Evolutionary conservation across 768 basidiomycete genomes (phyloP), one percentile per base, ranked within the genome.

Genomic region (Tulasnella sp.): DNA sequence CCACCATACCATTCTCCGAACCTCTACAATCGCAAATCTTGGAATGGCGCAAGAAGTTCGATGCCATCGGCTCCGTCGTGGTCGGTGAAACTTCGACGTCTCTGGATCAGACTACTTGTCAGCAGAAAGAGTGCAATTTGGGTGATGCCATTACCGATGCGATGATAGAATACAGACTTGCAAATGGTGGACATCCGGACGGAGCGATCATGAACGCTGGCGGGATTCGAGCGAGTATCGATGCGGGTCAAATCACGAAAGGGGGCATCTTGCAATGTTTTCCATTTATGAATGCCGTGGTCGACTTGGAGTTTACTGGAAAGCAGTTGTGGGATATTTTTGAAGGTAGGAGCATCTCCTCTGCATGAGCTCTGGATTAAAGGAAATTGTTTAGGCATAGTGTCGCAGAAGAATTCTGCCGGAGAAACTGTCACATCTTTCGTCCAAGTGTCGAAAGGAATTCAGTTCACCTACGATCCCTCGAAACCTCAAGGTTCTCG

Each of bases 121-220:
- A 86, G 81, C 38, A 75, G n/a, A 79, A 72, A n/a, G 86, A 87
- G 78, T 86, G 85, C 79, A 69, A 36, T 17, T 7, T 86, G 67
- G 86, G 86, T 1, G 83, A 85, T 78, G 82, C 85, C 76, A 83
- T 84, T 52, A 83, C 84, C 38, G 86, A 87, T 75, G 84, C 85
- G 7, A 83, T 86, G 80, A 81, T 84, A 42, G 85, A 83, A 68
- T 83, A 84, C 80, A 81, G 83, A 36, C 68, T 80, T 42, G 77
- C 77, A 58, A 77, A 79, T 49, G 80, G 80, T 37, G 80, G 36
- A 37, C 79, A 80, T 31, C 82, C 82, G 12, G 84, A 81, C 40
- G 84, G 79, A 25, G 80, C 83, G 8, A 80, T 86, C 76, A 83
- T 85, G 80, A 87, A 86, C 79, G 82, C 85, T 68, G 86, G 86